Conservation (phyloP, 225 moss, liverwort and hornwort species). For the Ulota crispa region DNA sequence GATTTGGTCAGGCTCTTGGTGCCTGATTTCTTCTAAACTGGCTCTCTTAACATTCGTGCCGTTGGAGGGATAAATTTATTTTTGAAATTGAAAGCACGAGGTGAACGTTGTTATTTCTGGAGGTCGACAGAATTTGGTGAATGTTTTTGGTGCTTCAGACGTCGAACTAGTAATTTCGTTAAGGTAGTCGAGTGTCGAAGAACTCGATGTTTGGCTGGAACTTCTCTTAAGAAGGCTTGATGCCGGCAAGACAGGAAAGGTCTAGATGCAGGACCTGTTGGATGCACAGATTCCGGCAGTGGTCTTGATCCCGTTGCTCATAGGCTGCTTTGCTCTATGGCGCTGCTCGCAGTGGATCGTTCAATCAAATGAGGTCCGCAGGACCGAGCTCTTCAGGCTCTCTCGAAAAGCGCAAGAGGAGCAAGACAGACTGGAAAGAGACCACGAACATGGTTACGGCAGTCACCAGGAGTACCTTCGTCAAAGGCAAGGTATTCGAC, state of each 20-base stretch:
- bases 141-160: background rate
- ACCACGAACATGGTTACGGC: slow-evolving; percentile 53
- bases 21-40: background rate
- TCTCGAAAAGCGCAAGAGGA: slow-evolving; percentile 58
- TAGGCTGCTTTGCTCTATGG: slow-evolving; percentile 43
- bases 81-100: slow-evolving; percentile 12
- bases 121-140: background rate
- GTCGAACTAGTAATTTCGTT: slow-evolving; percentile 9
- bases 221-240: slow-evolving; percentile 28
- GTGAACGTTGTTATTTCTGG: slow-evolving; percentile 4
- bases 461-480: slow-evolving; percentile 54
- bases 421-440: slow-evolving; percentile 63
- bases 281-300: slow-evolving; percentile 55
- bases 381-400: slow-evolving; percentile 57
- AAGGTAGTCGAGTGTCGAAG: background rate
- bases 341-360: slow-evolving; percentile 34
- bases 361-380: slow-evolving; percentile 25
- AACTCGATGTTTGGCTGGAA: slow-evolving; percentile 14
- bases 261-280: slow-evolving; percentile 60
- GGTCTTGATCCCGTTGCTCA: slow-evolving; percentile 39
- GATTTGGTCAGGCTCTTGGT: slow-evolving; percentile 5
- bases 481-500: slow-evolving; percentile 25
- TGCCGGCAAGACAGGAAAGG: slow-evolving; percentile 40
- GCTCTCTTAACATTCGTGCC: background rate
- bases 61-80: background rate